These are phyloP conservation scores for Agastache rugosa DNA, from an alignment of 257 asterid species.

Conservation along the genomic window DNA sequence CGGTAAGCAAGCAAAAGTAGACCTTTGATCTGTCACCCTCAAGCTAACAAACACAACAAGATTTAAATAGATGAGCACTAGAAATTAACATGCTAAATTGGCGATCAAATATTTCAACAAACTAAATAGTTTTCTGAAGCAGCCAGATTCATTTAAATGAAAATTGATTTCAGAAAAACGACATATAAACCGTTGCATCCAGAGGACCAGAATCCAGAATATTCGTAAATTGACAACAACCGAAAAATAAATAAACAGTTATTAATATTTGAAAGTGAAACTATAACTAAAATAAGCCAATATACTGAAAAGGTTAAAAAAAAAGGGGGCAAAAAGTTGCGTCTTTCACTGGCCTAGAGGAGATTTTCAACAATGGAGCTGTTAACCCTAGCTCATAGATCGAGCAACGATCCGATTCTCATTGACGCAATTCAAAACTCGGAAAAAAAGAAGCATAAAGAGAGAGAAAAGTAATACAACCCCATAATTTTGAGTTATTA, in stretches of 20 bases:
- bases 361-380: neutral
- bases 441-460: neutral
- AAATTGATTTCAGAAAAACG: constrained; percentile 16
- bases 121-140: neutral
- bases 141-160: neutral
- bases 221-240: constrained; percentile 25
- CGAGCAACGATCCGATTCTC: constrained; percentile 26
- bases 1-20: constrained; percentile 3
- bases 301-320: neutral
- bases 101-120: neutral
- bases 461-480: neutral
- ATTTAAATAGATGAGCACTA: neutral
- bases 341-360: constrained; percentile 12
- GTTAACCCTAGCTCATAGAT: constrained; percentile 1
- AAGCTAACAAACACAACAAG: constrained; percentile 8
- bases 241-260: neutral
- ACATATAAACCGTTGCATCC: neutral
- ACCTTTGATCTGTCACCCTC: constrained; percentile 34
- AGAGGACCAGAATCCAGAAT: constrained; percentile 31
- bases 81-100: neutral
- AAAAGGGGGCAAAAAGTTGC: neutral
- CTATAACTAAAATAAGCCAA: constrained; percentile 1
- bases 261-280: constrained; percentile 13
- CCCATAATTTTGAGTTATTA: too few species aligned
- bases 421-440: constrained; percentile 10